These are phyloP conservation scores for Leishmania major DNA, from an alignment of 208 protist genomes.

Conservation along the genomic window DNA sequence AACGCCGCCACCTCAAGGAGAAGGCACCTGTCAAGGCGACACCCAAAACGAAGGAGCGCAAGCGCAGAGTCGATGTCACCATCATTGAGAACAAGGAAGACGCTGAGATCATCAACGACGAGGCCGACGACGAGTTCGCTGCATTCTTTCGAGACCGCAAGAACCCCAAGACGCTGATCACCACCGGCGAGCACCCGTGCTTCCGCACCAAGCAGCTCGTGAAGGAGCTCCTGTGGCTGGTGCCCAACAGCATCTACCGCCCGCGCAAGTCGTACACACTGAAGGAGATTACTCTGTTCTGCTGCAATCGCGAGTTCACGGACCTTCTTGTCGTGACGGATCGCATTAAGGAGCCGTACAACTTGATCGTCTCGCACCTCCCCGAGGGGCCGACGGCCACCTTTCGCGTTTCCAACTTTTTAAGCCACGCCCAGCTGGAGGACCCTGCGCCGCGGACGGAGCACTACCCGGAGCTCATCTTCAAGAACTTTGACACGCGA, in stretches of 20 bases:
- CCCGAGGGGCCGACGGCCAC: slow-evolving; percentile 89
- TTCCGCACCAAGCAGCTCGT: slow-evolving; percentile 85
- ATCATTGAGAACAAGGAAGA: slow-evolving; percentile 79
- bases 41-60: slow-evolving; percentile 90
- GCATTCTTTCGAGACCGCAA: slow-evolving; percentile 64
- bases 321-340: slow-evolving; percentile 91
- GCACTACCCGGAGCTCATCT: slow-evolving; percentile 94
- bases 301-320: slow-evolving; percentile 88
- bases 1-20: slow-evolving; percentile 74
- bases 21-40: slow-evolving; percentile 76
- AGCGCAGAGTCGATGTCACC: slow-evolving; percentile 75
- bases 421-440: slow-evolving; percentile 79
- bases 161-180: slow-evolving; percentile 88
- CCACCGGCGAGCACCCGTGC: slow-evolving; percentile 87
- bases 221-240: slow-evolving; percentile 89
- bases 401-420: slow-evolving; percentile 89
- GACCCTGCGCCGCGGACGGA: slow-evolving; percentile 84
- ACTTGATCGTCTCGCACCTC: slow-evolving; percentile 90
- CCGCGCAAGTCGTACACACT: slow-evolving; percentile 90
- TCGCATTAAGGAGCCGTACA: slow-evolving; percentile 84
- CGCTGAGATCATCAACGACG: slow-evolving; percentile 80
- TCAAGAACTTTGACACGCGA: slow-evolving; percentile 94
- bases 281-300: slow-evolving; percentile 92
- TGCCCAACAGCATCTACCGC: slow-evolving; percentile 89
- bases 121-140: slow-evolving; percentile 92